Evolutionary conservation across 306 rosid species (phyloP).

Genomic region (Vigna angularis): DNA sequence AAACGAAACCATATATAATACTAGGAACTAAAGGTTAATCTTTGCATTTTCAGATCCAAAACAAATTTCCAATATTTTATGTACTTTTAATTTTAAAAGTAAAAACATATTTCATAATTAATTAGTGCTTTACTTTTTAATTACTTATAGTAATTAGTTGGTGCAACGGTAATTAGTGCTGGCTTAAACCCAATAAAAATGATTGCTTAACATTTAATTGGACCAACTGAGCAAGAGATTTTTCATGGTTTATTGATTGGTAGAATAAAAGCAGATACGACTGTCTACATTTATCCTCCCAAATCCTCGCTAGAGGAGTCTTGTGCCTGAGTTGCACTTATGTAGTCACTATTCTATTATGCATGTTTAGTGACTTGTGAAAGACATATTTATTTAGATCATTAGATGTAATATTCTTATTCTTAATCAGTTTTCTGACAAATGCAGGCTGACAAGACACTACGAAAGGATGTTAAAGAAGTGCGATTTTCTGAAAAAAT

Average conservation of each 20-base stretch:
- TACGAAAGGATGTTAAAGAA: constrained; percentile 52
- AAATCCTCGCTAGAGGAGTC: not conserved
- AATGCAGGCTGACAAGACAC: constrained; percentile 53
- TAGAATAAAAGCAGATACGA: not conserved
- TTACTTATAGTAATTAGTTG: constrained; percentile 12
- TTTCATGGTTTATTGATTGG: no score
- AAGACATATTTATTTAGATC: not conserved
- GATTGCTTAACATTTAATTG: not conserved
- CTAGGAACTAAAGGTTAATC: constrained; percentile 23
- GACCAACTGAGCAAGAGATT: not conserved
- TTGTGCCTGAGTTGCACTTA: not conserved
- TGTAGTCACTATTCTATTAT: constrained; percentile 10
- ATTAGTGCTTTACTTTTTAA: not conserved
- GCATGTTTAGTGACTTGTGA: constrained; percentile 35
- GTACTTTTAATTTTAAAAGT: constrained; percentile 6
- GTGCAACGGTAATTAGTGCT: not conserved
- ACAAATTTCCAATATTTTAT: not conserved
- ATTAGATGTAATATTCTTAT: not conserved
- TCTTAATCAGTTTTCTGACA: constrained; percentile 30
- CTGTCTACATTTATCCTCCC: not conserved
- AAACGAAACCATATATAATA: not conserved
- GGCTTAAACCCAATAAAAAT: not conserved
- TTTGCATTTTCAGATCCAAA: constrained; percentile 2
- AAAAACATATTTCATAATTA: constrained; percentile 6
- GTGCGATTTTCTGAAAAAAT: constrained; percentile 57